Base-by-base conservation (phyloP, 2,329 filamentous ascomycete species). In the Aspergillus jensenii region DNA sequence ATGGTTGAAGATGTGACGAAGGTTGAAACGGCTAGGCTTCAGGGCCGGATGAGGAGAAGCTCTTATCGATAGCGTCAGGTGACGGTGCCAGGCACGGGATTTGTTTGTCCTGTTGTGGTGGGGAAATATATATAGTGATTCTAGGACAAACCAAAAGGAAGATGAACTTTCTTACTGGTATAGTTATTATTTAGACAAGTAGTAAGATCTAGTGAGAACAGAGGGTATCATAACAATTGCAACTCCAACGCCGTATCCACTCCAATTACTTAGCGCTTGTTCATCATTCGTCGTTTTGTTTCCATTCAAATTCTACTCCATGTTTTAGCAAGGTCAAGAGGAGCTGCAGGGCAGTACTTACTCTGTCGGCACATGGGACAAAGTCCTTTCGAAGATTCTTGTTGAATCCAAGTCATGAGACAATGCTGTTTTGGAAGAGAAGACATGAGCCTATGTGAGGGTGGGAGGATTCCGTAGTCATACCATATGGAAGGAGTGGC, bases 341-440 rank as follows among this genome's bases (percentile, higher is more conserved):
- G 4, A 52, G 14, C 25, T 33, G 12, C 11, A 27, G 15, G 31
- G 19, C 8, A 35, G 53, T 8, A 71, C 82, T 67, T 83, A 95
- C 91, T 91, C 76, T 98, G 95, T 65, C 95, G 86, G 73, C 95
- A 99, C 95, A 99, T 98, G 27, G 95, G 95, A 73, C 95, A 99
- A 63, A 97, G 89, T 21, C 93, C 93, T 68, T 92, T 93, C 27
- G 93, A 90, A 12, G 91, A 88, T 62, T 98, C 95, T 74, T 97
- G 93, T 70, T 95, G 91, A 67, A 99, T 91, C 95, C 95, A 99
- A 69, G 72, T 75, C 67, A 75, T 66, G 8, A 99, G 95, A 76
- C 95, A 99, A 77, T 99, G 95, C 92, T 96, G 60, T 15, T 37
- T 62, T 25, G 54, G 63, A 23, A 27, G 31, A 53, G 56, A 19